Evolutionary conservation across 2,329 filamentous ascomycete genomes (phyloP).

Genomic region (Colletotrichum truncatum): DNA sequence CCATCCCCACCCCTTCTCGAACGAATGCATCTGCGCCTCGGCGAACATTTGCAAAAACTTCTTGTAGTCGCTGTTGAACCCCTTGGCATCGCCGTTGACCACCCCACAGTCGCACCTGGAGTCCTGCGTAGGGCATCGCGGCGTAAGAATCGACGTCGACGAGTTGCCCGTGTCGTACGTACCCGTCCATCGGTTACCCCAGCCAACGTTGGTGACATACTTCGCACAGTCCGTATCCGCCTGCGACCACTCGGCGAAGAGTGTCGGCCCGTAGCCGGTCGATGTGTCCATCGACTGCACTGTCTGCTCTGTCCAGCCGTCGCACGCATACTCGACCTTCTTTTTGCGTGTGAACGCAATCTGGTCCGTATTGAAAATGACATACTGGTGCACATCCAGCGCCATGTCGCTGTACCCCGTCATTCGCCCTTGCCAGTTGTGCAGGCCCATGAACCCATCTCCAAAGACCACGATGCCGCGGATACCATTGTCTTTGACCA

Average conservation of each 20-base stretch:
- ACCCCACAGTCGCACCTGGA: conserved; percentile 74
- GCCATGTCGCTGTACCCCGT: conserved; percentile 76
- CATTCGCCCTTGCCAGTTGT: conserved; percentile 89
- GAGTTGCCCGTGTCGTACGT: conserved; percentile 77
- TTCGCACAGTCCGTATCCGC: conserved; percentile 94
- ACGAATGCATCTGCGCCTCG: conserved; percentile 94
- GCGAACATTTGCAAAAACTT: conserved; percentile 89
- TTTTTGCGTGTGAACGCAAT: conserved; percentile 82
- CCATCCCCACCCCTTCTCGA: conserved; percentile 95
- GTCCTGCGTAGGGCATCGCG: conserved; percentile 77
- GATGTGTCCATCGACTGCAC: conserved; percentile 74
- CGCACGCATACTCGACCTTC: conserved; percentile 89
- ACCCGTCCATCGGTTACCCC: conserved; percentile 91
- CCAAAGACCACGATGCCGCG: conserved; percentile 82
- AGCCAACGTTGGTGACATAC: conserved; percentile 88
- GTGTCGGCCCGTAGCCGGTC: conserved; percentile 89
- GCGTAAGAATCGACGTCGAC: conserved; percentile 69
- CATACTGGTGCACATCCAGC: conserved; percentile 98
- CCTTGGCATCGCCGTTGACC: conserved; percentile 77
- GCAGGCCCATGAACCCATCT: conserved; percentile 92
- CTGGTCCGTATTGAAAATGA: conserved; percentile 94
- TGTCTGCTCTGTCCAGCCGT: conserved; percentile 85
- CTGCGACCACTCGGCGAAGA: conserved; percentile 97
- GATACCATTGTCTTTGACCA: conserved; percentile 82
- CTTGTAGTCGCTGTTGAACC: conserved; percentile 81